Conservation (phyloP, 805 yeast genomes). For the Candida lessepsii region DNA sequence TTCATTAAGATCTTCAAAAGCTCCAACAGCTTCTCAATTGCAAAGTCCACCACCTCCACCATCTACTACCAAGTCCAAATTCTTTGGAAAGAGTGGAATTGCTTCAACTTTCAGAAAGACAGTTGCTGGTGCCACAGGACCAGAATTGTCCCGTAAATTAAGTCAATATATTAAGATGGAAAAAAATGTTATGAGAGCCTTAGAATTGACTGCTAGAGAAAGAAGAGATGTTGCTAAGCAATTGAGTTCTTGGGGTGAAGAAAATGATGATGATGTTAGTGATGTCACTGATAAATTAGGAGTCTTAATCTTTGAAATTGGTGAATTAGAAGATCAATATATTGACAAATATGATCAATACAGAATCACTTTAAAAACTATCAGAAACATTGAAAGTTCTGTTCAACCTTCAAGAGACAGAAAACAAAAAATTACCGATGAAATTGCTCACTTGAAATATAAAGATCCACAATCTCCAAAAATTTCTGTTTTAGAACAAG, state of each 20-base stretch:
- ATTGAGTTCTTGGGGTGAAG: constrained; percentile 83
- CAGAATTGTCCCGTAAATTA: constrained; percentile 73
- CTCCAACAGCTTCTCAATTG: constrained; percentile 96
- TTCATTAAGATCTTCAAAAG: constrained; percentile 90
- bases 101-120: constrained; percentile 63
- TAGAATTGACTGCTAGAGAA: constrained; percentile 75
- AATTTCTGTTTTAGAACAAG: constrained; percentile 80
- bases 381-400: constrained; percentile 82
- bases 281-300: constrained; percentile 88
- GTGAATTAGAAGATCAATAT: constrained; percentile 84
- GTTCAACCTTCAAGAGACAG: constrained; percentile 88
- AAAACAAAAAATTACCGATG: constrained; percentile 80
- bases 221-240: constrained; percentile 81
- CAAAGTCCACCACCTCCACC: constrained; percentile 96
- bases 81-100: constrained; percentile 81
- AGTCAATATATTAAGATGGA: constrained; percentile 76
- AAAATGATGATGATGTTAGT: constrained; percentile 79
- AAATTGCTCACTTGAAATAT: constrained; percentile 79
- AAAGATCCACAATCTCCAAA: constrained; percentile 84
- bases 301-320: constrained; percentile 76
- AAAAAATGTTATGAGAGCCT: constrained; percentile 75
- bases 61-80: constrained; percentile 81
- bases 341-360: constrained; percentile 84
- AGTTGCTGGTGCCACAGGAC: constrained; percentile 78
- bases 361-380: constrained; percentile 76